phyloP scores from a whole-genome alignment of 257 asterid species.

The Solanum sitiens region DNA sequence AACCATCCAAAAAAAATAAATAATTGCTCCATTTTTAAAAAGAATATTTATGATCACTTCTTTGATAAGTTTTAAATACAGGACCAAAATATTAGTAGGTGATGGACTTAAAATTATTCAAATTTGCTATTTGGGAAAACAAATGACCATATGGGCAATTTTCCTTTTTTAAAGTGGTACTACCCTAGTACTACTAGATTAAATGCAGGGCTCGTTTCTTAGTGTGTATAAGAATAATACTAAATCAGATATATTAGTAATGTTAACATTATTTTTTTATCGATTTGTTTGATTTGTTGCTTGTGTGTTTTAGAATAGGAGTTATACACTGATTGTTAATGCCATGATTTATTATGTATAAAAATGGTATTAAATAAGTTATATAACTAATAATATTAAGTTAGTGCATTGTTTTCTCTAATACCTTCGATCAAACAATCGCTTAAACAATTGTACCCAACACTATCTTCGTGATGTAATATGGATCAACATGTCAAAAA shows the following conservation, averaged over 20 bases:
- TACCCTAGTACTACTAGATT: not conserved
- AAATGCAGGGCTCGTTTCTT: too few relatives aligned
- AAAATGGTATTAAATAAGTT: too few relatives aligned
- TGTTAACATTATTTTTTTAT: not conserved
- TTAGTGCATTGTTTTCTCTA: too few relatives aligned
- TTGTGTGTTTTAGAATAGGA: too few relatives aligned
- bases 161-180: not conserved
- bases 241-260: not conserved
- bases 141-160: not conserved
- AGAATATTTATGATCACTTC: not conserved
- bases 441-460: too few relatives aligned
- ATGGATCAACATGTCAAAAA: not conserved
- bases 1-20: not conserved
- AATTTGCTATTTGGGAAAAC: not conserved
- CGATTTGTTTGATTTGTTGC: not conserved
- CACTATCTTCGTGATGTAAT: not conserved
- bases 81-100: not conserved
- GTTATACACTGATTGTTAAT: too few relatives aligned
- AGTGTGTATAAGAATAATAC: not conserved
- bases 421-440: too few relatives aligned
- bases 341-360: too few relatives aligned
- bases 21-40: not conserved
- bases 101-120: not conserved
- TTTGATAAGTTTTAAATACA: not conserved
- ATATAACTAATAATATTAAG: too few relatives aligned